Percentiles rank a stretch among this genome's conserved stretches.
Conservation (phyloP, 106 monocot species). For the Dendrobium catenatum region DNA sequence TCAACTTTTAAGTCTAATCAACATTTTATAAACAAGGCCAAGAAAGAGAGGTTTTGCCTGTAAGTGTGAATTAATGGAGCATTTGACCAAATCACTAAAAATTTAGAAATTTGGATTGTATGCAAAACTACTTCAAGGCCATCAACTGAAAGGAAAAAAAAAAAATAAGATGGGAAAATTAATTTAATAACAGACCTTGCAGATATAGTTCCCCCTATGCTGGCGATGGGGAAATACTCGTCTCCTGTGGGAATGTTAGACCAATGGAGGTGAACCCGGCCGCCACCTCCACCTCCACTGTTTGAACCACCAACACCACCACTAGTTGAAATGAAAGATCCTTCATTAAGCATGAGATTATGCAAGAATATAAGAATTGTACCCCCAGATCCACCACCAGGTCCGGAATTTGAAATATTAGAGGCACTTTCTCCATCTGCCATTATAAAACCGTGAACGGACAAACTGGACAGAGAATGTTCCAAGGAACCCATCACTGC, state of each 20-base stretch:
- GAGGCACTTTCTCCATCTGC: constrained; percentile 77
- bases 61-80: not conserved
- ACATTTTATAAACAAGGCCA: not conserved
- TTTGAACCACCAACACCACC: constrained; percentile 67
- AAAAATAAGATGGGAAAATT: not conserved
- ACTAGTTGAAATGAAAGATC: constrained; percentile 71
- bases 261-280: constrained; percentile 97
- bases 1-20: not conserved
- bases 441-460: constrained; percentile 60
- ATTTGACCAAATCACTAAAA: constrained; percentile 7
- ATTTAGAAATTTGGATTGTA: not conserved
- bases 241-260: constrained; percentile 79
- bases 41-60: not conserved
- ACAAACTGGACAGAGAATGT: constrained; percentile 59
- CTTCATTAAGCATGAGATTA: constrained; percentile 37
- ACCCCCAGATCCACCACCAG: constrained; percentile 96
- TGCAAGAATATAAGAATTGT: constrained; percentile 87
- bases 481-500: constrained; percentile 96
- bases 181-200: constrained; percentile 40
- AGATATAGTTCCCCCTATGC: constrained; percentile 56
- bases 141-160: not conserved
- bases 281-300: constrained; percentile 91
- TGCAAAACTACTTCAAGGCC: not conserved
- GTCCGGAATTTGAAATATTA: constrained; percentile 29
- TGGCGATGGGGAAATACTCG: constrained; percentile 82